A percentile compares a stretch with the other conserved stretches of the same genome.
These are phyloP conservation scores for Phaeoacremonium minimum DNA, from an alignment of 2,329 filamentous ascomycete species.

Conservation along the genomic window DNA sequence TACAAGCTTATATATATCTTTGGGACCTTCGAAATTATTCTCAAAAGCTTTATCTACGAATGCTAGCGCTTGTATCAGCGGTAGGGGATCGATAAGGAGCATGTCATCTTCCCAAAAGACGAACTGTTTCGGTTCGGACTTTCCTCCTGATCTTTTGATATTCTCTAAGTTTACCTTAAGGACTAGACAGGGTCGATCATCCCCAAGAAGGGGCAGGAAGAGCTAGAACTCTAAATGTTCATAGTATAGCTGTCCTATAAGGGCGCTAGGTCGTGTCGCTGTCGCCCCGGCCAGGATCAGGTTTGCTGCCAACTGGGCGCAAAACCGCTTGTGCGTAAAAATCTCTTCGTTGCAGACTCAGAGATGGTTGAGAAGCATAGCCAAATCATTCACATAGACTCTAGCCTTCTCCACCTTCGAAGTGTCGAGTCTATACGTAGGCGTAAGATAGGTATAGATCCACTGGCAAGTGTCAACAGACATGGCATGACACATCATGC, in stretches of 20 bases:
- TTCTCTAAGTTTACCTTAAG: slow-evolving; percentile 16
- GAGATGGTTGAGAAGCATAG: slow-evolving; percentile 13
- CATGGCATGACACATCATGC: too few species aligned
- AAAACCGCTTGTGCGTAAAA: slow-evolving; percentile 17
- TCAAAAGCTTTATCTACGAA: slow-evolving; percentile 16
- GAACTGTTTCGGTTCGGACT: slow-evolving; percentile 17
- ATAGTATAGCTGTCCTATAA: slow-evolving; percentile 17
- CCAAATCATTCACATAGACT: slow-evolving; percentile 17
- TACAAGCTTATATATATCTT: slow-evolving; percentile 17
- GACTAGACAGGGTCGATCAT: slow-evolving; percentile 10
- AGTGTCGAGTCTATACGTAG: slow-evolving; percentile 7
- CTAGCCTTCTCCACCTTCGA: slow-evolving; percentile 15
- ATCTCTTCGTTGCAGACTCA: slow-evolving; percentile 15
- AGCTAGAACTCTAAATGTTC: slow-evolving; percentile 18
- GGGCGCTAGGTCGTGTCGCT: slow-evolving; percentile 15
- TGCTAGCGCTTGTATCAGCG: slow-evolving; percentile 16
- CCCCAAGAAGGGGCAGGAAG: slow-evolving; percentile 13
- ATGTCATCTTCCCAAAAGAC: slow-evolving; percentile 16
- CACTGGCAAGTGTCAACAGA: too few species aligned
- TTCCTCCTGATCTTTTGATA: slow-evolving; percentile 17
- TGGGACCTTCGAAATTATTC: slow-evolving; percentile 14
- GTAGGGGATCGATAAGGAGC: slow-evolving; percentile 12
- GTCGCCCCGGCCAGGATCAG: slow-evolving; percentile 16
- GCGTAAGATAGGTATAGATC: neutral
- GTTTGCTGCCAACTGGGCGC: slow-evolving; percentile 13